Base-by-base conservation (phyloP, 2,329 filamentous ascomycete genomes). In the Fusarium musae region DNA sequence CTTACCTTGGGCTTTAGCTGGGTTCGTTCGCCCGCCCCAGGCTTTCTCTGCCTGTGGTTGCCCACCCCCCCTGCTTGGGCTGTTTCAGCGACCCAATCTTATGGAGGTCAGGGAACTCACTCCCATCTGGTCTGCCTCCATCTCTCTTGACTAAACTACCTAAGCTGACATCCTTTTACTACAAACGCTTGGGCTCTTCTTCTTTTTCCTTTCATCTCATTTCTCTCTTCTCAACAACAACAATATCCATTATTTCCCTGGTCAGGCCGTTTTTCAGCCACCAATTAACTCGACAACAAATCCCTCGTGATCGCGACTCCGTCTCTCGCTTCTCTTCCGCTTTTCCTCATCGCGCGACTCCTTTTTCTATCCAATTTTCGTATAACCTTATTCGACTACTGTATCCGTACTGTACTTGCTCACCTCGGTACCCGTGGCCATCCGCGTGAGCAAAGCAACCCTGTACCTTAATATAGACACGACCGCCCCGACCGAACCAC, bases 101-200 rank as follows among this genome's bases (percentile, higher is more conserved):
- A 43, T 61, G 47, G 23, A 61, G 50, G 50, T 54, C 50, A 54
- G n/a, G 50, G 50, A 54, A 54, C 50, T 54, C 36, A 54, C 50
- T 30, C 53, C 28, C 37, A 32, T 44, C 37, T 21, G 43, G 28
- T 59, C 23, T 56, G 30, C 49, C 54, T 23, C 23, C 23, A 23
- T 52, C 44, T 63, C 61, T 63, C 47, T 53, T 46, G 21, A 49
- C 59, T 57, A 49, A 52, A 66, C 34, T 26, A 26, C 26, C 26
- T 47, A 69, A 69, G 66, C 71, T 71, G 70, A 69, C 71, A 74
- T 74, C 61, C 58, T 72, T 59, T 69, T 67, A 47, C 44, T 63
- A 47, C 50, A 40, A 40, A 69, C 69, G 64, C 63, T 65, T 64
- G 59, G 52, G 62, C 64, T 68, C 67, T 74, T 72, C 59, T 42